These are phyloP conservation scores for Talaromyces verruculosus DNA, from an alignment of 2,329 filamentous ascomycete species.

Conservation along the genomic window DNA sequence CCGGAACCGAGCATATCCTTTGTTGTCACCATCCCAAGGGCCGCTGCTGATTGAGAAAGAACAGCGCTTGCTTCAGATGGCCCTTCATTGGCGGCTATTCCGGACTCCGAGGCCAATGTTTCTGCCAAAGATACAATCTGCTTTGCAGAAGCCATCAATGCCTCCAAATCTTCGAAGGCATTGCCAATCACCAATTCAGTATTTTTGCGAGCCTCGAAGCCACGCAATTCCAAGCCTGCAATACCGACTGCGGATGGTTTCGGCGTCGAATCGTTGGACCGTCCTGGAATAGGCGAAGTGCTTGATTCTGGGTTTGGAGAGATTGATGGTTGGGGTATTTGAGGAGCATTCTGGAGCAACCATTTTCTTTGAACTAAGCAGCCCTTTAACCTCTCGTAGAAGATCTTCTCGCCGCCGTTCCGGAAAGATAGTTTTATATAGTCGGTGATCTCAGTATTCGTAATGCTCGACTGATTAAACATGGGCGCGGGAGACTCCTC, in stretches of 20 bases:
- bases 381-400: slow-evolving; percentile 82
- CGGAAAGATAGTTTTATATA: slow-evolving; percentile 91
- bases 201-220: slow-evolving; percentile 81
- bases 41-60: slow-evolving; percentile 76
- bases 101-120: slow-evolving; percentile 70
- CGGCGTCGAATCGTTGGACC: slow-evolving; percentile 28
- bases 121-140: slow-evolving; percentile 93
- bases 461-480: slow-evolving; percentile 49
- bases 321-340: slow-evolving; percentile 66
- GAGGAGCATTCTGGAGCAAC: slow-evolving; percentile 86
- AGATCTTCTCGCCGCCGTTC: slow-evolving; percentile 81
- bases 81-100: slow-evolving; percentile 57
- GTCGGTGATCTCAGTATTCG: slow-evolving; percentile 63
- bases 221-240: slow-evolving; percentile 83
- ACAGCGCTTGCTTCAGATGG: slow-evolving; percentile 71
- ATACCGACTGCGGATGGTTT: slow-evolving; percentile 73
- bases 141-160: slow-evolving; percentile 95
- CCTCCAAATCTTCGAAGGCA: slow-evolving; percentile 94
- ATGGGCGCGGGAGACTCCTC: slow-evolving; percentile 77
- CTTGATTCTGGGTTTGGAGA: slow-evolving; percentile 28
- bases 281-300: slow-evolving; percentile 29
- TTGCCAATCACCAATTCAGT: slow-evolving; percentile 90
- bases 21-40: slow-evolving; percentile 86
- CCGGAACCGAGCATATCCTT: slow-evolving; percentile 88
- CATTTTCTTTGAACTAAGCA: slow-evolving; percentile 92